Percentiles rank a stretch among this genome's conserved stretches.
Conservation (phyloP, 2,329 filamentous ascomycete genomes). For the Juglanconis juglandina region DNA sequence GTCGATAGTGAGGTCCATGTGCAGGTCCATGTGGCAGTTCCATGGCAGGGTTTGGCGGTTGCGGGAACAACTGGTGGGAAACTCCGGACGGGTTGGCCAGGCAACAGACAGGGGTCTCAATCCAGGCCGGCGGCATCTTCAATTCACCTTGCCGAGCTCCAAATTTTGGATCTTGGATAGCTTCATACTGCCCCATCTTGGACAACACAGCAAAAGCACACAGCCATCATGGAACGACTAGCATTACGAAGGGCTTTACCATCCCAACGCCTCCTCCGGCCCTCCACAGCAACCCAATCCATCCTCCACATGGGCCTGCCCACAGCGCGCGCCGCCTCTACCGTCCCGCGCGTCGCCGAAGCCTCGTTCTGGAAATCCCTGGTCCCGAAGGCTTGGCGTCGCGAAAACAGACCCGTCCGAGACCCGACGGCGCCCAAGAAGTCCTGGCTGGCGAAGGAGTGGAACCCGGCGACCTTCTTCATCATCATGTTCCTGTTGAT, state of each 20-base stretch:
- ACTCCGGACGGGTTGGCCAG: background rate
- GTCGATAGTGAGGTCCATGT: background rate
- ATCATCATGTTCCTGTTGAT: conserved; percentile 81
- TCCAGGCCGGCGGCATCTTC: background rate
- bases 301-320: background rate
- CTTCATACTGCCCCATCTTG: background rate
- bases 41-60: background rate
- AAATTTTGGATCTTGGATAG: background rate
- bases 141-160: background rate
- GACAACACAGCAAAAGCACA: background rate
- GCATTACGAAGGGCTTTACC: conserved; percentile 1
- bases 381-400: conserved; percentile 65
- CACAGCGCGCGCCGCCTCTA: conserved; percentile 16
- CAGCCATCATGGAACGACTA: conserved; percentile 11
- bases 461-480: conserved; percentile 81
- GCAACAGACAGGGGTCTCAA: background rate
- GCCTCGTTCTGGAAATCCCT: conserved; percentile 65
- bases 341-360: conserved; percentile 27
- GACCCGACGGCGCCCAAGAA: conserved; percentile 34
- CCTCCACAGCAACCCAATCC: background rate
- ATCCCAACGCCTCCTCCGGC: background rate
- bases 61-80: background rate
- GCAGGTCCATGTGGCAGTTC: background rate
- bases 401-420: conserved; percentile 33
- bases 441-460: conserved; percentile 53